A percentile compares a stretch with the other conserved stretches of the same genome.
These are phyloP conservation scores for Fragaria nilgerrensis DNA, from an alignment of 306 rosid genomes.

Conservation along the genomic window DNA sequence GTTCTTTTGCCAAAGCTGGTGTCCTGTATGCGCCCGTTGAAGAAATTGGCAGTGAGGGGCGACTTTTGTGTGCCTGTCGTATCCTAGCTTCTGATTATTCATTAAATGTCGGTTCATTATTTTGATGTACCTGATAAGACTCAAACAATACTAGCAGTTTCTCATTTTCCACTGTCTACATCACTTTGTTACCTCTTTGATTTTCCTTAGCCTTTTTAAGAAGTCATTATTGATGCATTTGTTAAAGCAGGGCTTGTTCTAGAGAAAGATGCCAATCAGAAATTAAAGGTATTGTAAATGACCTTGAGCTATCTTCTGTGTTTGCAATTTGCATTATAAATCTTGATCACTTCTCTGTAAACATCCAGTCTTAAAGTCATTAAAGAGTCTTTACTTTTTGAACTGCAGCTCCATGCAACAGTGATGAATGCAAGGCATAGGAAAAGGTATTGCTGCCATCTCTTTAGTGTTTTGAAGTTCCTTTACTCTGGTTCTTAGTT, in stretches of 20 bases:
- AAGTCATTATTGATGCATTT: constrained; percentile 75
- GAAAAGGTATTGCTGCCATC: constrained; percentile 43
- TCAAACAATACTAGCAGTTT: background rate
- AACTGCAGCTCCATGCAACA: constrained; percentile 78
- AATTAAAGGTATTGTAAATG: constrained; percentile 51
- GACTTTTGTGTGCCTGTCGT: constrained; percentile 79
- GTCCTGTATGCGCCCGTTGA: constrained; percentile 78
- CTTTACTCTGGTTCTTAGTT: constrained; percentile 11
- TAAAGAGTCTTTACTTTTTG: constrained; percentile 15
- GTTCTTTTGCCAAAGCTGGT: constrained; percentile 75
- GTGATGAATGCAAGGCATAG: constrained; percentile 71
- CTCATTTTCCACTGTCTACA: constrained; percentile 9
- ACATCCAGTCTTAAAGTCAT: background rate
- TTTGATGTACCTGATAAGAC: background rate
- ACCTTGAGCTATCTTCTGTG: background rate
- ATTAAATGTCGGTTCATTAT: background rate
- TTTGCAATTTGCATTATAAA: background rate
- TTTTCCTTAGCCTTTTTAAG: constrained; percentile 52
- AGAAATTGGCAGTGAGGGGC: constrained; percentile 68
- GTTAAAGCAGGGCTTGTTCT: constrained; percentile 84
- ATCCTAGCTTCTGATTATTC: constrained; percentile 42
- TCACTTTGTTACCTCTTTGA: constrained; percentile 15
- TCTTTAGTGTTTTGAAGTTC: constrained; percentile 8
- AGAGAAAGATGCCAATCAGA: constrained; percentile 66
- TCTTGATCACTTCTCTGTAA: background rate